Evolutionary conservation across 805 yeast genomes (phyloP), one percentile per base, ranked within the genome.

Genomic region (Sporopachydermia lactativora): DNA sequence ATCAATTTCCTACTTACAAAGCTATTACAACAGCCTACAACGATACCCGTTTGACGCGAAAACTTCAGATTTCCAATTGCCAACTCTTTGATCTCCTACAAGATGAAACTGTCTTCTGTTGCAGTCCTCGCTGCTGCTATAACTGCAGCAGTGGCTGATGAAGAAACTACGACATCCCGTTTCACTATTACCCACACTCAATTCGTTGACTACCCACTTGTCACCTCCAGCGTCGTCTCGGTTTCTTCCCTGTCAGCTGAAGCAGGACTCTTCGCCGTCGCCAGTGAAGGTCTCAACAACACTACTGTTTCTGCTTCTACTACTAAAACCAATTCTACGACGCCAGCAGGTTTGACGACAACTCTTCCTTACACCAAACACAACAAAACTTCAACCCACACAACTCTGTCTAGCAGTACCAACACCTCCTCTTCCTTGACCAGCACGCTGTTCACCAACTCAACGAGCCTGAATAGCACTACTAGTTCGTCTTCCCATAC

Each of bases 201-300:
- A 24, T 24, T 24, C n/a, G 31, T 24, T 24, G 31, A 24, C 31
- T 24, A 24, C n/a, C 31, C 31, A 8, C 31, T 24, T n/a, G 31
- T 8, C 8, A 24, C 31, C 31, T 8, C 31, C n/a, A 24, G 31
- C n/a, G 13, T 24, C n/a, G 31, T 24, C 13, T 24, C 31, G 8
- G 31, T 24, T 24, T 8, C 31, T 24, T 24, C 31, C n/a, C n/a
- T 24, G 31, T 24, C 31, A 24, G 31, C 31, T 8, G n/a, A 24
- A 8, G 13, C 31, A 24, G 31, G 31, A 8, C n/a, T 24, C 8
- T 24, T 24, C n/a, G 31, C 31, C n/a, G 31, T 24, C n/a, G 31
- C 31, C 31, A 24, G 31, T 24, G 31, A 24, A n/a, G 31, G 31
- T 24, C 31, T 24, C n/a, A n/a, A 24, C n/a, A 24, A 24, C 31